A percentile compares a stretch with the other conserved stretches of the same genome.
Evolutionary conservation across 1,284 basidiomycete species (phyloP).

Genomic region (Leccinum huronense): DNA sequence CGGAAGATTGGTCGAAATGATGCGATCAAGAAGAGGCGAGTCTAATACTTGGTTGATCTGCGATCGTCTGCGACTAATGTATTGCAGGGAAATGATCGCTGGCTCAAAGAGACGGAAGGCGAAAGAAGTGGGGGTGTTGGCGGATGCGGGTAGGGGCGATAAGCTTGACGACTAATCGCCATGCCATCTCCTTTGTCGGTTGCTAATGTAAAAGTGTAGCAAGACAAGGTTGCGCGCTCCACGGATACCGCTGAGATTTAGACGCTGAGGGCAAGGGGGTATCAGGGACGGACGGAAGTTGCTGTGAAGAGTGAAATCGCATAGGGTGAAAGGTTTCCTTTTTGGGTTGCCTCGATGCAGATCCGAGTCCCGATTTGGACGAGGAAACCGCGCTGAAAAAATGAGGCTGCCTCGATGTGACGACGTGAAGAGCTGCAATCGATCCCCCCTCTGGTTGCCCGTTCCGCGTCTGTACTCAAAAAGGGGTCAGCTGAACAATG

Average conservation of each 20-base stretch:
- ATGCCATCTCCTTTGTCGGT: slow-evolving; percentile 14
- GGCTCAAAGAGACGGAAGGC: slow-evolving; percentile 64
- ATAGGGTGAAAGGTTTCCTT: slow-evolving; percentile 16
- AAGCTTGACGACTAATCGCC: not conserved
- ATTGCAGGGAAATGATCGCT: slow-evolving; percentile 66
- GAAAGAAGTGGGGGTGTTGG: slow-evolving; percentile 24
- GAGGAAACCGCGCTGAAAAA: slow-evolving; percentile 25
- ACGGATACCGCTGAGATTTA: not conserved
- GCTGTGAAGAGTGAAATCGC: not conserved
- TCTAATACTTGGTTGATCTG: not conserved
- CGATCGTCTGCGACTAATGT: slow-evolving; percentile 4
- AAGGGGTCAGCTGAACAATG: slow-evolving; percentile 29
- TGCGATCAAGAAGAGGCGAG: slow-evolving; percentile 71
- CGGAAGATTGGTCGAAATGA: slow-evolving; percentile 70
- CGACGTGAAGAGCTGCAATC: slow-evolving; percentile 33
- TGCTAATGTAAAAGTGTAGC: slow-evolving; percentile 4
- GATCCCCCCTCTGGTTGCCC: slow-evolving; percentile 19
- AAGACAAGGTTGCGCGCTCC: not conserved
- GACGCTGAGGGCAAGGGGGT: slow-evolving; percentile 4
- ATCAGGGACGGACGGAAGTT: slow-evolving; percentile 8
- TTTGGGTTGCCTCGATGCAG: slow-evolving; percentile 28
- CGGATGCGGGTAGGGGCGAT: not conserved
- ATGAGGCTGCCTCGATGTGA: slow-evolving; percentile 39
- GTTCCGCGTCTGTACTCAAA: slow-evolving; percentile 34
- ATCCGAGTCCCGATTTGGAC: slow-evolving; percentile 27